Base-by-base conservation (phyloP, 768 basidiomycete genomes). In the Scleroderma citrinum region DNA sequence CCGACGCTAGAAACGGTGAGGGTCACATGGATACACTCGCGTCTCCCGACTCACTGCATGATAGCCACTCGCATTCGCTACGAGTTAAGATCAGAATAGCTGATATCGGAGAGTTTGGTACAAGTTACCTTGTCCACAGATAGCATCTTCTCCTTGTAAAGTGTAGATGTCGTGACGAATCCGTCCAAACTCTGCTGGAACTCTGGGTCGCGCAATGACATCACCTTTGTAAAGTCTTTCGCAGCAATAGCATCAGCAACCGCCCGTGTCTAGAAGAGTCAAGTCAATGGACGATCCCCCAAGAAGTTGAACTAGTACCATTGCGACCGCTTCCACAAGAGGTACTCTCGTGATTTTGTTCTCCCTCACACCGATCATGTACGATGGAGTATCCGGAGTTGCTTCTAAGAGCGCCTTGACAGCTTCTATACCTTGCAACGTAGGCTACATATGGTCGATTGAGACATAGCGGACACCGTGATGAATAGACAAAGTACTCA, bases 341-440 rank as follows among this genome's bases (percentile, higher is more conserved):
- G 92, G 92, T 8, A 94, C 85, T 23, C 92, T 81, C 7, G 78
- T 92, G 56, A 99, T 90, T 71, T 95, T 95, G 73, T 96, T 97
- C 71, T 97, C 94, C 54, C 81, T 80, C 34, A 96, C 76, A 20
- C 96, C 94, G 60, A 99, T 98, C 87, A 99, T 95, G 64, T 94
- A 97, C 0, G 92, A 95, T 5, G 95, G 95, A 0, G 88, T 92
- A 17, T 87, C 81, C 5, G 94, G 92, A 1, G 81, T 87, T 0
- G 95, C 80, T 57, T 86, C 82, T 6, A 98, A 72, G 23, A 98
- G 73, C 2, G 91, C 87, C 46, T 92, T 80, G 43, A 98, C 87
- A 2, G 96, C 95, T 61, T 96, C 89, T 26, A 92, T 78, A 46
- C 92, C 94, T 75, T 99, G 94, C n/a, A 98, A 71, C 1, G 94